Percentiles rank a stretch among this genome's conserved stretches.
phyloP scores from a whole-genome alignment of 805 yeast species.

The Wickerhamomyces ciferrii region DNA sequence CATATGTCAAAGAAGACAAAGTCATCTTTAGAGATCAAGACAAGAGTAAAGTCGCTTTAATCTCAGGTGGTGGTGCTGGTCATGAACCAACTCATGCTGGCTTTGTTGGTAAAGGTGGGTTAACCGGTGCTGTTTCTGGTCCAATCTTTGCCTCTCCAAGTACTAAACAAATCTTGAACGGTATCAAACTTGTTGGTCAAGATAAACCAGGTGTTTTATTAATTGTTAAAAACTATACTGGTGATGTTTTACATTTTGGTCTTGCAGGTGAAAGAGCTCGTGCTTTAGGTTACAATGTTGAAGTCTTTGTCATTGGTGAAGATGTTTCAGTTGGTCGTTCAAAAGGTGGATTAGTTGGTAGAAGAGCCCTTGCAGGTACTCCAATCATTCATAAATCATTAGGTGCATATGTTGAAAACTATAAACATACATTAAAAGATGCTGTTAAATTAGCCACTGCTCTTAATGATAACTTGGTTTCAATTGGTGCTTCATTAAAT shows the following conservation, averaged over 20 bases:
- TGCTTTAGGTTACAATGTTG: constrained; percentile 67
- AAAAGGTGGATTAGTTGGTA: constrained; percentile 87
- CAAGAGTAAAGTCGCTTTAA: constrained; percentile 55
- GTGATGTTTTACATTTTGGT: constrained; percentile 91
- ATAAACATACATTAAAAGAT: constrained; percentile 39
- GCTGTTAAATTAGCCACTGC: constrained; percentile 55
- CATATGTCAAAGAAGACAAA: constrained; percentile 31
- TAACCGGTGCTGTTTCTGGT: constrained; percentile 89
- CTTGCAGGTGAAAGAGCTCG: constrained; percentile 86
- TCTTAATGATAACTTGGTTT: constrained; percentile 64
- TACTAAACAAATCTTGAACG: constrained; percentile 80
- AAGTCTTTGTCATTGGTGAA: constrained; percentile 76
- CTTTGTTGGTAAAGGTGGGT: constrained; percentile 75
- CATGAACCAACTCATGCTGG: constrained; percentile 96
- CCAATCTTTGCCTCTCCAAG: constrained; percentile 92
- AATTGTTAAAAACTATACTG: constrained; percentile 89
- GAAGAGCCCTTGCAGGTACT: constrained; percentile 94
- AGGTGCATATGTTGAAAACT: constrained; percentile 62
- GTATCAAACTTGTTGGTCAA: constrained; percentile 37
- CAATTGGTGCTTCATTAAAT: constrained; percentile 86
- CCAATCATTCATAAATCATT: constrained; percentile 78
- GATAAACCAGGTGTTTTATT: constrained; percentile 64
- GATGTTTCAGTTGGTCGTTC: constrained; percentile 92
- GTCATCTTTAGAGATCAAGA: constrained; percentile 27
- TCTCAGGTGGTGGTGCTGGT: constrained; percentile 95